Conservation (phyloP, 257 asterid genomes). For the Verbena officinalis region DNA sequence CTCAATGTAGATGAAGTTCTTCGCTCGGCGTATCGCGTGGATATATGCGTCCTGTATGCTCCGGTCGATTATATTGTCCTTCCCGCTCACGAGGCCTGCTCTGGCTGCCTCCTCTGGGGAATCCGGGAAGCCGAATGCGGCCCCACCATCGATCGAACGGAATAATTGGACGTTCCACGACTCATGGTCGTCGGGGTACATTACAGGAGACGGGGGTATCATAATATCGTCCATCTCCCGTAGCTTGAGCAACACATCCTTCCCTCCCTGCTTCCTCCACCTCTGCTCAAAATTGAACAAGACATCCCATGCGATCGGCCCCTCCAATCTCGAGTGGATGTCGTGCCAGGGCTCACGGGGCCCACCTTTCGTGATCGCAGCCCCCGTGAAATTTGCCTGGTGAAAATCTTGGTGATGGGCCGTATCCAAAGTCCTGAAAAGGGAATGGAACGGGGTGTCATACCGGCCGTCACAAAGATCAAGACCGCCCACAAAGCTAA, state of each 20-base stretch:
- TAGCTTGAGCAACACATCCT: slow-evolving; percentile 58
- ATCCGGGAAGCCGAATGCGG: slow-evolving; percentile 89
- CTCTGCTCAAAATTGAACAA: slow-evolving; percentile 85
- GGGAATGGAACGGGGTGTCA: slow-evolving; percentile 81
- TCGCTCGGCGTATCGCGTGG: slow-evolving; percentile 88
- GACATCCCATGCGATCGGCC: slow-evolving; percentile 92
- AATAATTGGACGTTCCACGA: slow-evolving; percentile 86
- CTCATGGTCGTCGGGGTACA: slow-evolving; percentile 67
- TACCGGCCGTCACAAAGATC: slow-evolving; percentile 90
- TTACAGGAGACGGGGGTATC: slow-evolving; percentile 78
- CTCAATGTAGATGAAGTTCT: slow-evolving; percentile 71
- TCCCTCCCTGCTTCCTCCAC: slow-evolving; percentile 89
- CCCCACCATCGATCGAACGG: slow-evolving; percentile 90
- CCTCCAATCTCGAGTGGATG: slow-evolving; percentile 77
- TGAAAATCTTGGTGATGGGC: slow-evolving; percentile 90
- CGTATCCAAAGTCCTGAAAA: slow-evolving; percentile 77
- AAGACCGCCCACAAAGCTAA: slow-evolving; percentile 91
- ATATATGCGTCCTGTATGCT: slow-evolving; percentile 91
- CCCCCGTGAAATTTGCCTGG: slow-evolving; percentile 76
- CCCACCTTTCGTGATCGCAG: slow-evolving; percentile 69
- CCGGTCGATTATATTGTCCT: slow-evolving; percentile 74
- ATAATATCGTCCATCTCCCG: slow-evolving; percentile 63
- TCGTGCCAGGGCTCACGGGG: slow-evolving; percentile 96
- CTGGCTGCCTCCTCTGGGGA: slow-evolving; percentile 73
- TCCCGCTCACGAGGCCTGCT: slow-evolving; percentile 82